Percentiles rank a stretch among this genome's conserved stretches.
Conservation (phyloP, 164 flowering plant species). For the Liriodendron chinense region DNA sequence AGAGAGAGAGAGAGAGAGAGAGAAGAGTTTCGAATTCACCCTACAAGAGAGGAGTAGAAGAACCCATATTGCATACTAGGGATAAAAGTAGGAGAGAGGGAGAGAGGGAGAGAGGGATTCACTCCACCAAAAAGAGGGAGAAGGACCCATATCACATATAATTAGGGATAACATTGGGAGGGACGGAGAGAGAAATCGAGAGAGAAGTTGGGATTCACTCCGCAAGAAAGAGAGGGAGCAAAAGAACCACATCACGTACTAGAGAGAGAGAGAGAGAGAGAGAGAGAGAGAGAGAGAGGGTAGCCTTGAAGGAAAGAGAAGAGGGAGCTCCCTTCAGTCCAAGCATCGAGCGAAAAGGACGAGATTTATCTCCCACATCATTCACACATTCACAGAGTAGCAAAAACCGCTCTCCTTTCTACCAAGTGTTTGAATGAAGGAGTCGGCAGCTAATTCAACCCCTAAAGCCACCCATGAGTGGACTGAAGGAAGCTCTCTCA, state of each 20-base stretch:
- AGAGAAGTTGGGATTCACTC: neutral
- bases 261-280: neutral
- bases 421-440: conserved; percentile 79
- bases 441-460: conserved; percentile 88
- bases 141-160: neutral
- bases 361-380: conserved; percentile 89
- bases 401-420: conserved; percentile 26
- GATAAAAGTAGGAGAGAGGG: no score
- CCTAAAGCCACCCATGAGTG: conserved; percentile 68
- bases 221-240: neutral
- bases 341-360: conserved; percentile 43
- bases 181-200: neutral
- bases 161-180: neutral
- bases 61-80: neutral
- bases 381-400: conserved; percentile 80
- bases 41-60: neutral
- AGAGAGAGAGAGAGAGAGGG: neutral
- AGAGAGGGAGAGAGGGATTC: neutral
- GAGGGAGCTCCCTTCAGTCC: conserved; percentile 79
- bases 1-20: neutral
- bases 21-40: no score
- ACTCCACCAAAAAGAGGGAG: neutral
- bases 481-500: conserved; percentile 83
- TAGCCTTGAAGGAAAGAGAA: conserved; percentile 8
- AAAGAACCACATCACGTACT: neutral